These are phyloP conservation scores for Aaosphaeria arxii DNA, from an alignment of 2,329 filamentous ascomycete genomes.

Conservation along the genomic window DNA sequence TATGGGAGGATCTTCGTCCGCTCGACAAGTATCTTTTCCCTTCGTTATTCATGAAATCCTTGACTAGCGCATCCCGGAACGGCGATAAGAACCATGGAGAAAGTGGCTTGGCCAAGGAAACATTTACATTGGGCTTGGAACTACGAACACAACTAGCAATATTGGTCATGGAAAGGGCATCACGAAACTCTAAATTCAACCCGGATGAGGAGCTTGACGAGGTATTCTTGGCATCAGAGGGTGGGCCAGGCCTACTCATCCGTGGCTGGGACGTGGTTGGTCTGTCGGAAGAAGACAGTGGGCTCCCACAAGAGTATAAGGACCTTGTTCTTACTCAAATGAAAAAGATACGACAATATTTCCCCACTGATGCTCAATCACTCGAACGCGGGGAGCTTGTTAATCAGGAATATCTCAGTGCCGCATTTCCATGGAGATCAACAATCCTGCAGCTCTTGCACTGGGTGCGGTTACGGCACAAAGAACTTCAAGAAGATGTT, in stretches of 20 bases:
- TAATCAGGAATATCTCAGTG: slow-evolving; percentile 44
- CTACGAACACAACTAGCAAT: slow-evolving; percentile 57
- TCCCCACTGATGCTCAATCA: slow-evolving; percentile 32
- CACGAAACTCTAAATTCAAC: slow-evolving; percentile 33
- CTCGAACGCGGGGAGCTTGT: slow-evolving; percentile 25
- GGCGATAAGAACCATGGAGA: slow-evolving; percentile 6
- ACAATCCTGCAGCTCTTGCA: slow-evolving; percentile 45
- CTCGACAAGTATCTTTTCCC: slow-evolving; percentile 35
- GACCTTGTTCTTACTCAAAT: slow-evolving; percentile 38
- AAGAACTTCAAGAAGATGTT: slow-evolving; percentile 46
- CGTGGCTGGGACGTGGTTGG: slow-evolving; percentile 34
- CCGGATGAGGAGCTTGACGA: slow-evolving; percentile 39
- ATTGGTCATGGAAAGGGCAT: slow-evolving; percentile 35
- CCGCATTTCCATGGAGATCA: slow-evolving; percentile 48
- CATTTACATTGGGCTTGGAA: slow-evolving; percentile 50
- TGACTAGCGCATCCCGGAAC: slow-evolving; percentile 22
- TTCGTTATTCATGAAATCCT: slow-evolving; percentile 25
- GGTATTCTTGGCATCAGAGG: slow-evolving; percentile 39
- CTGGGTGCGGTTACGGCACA: slow-evolving; percentile 46
- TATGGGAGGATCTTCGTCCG: slow-evolving; percentile 25
- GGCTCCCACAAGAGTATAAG: slow-evolving; percentile 35
- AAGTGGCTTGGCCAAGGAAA: slow-evolving; percentile 41
- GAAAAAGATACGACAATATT: slow-evolving; percentile 33
- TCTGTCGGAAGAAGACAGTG: slow-evolving; percentile 36
- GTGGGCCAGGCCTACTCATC: slow-evolving; percentile 7